phyloP scores from a whole-genome alignment of 768 basidiomycete genomes.

The Lentinula edodes region DNA sequence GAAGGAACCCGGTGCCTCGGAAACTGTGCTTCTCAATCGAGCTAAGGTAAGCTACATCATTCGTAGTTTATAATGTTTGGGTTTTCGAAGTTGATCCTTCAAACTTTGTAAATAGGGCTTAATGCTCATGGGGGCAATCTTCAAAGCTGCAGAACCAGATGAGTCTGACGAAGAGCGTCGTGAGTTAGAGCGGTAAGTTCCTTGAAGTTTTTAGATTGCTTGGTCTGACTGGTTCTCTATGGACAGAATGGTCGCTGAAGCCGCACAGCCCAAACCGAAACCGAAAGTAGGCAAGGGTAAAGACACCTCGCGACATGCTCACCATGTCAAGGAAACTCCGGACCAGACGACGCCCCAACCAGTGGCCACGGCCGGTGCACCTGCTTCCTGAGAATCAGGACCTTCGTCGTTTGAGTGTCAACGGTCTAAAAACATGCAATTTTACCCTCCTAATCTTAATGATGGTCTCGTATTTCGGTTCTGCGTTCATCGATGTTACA shows the following conservation, averaged over 20 bases:
- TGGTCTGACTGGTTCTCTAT: not conserved
- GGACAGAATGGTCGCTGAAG: slow-evolving; percentile 79
- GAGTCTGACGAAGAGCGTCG: slow-evolving; percentile 91
- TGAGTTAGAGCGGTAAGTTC: slow-evolving; percentile 80
- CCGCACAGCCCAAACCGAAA: slow-evolving; percentile 68
- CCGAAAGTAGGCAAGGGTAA: slow-evolving; percentile 36
- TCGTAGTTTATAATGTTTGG: no score
- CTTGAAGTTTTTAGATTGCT: not conserved
- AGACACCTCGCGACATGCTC: slow-evolving; percentile 33
- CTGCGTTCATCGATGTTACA: not conserved
- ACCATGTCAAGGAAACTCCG: slow-evolving; percentile 14
- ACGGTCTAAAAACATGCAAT: not conserved
- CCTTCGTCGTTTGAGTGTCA: not conserved
- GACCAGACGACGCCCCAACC: slow-evolving; percentile 10
- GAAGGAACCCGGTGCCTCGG: slow-evolving; percentile 70
- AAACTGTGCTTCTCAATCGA: slow-evolving; percentile 67
- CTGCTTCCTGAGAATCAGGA: not conserved
- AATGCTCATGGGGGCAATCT: slow-evolving; percentile 84
- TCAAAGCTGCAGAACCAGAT: slow-evolving; percentile 81
- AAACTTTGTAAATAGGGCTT: slow-evolving; percentile 50
- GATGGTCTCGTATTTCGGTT: not conserved
- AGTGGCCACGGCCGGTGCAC: not conserved
- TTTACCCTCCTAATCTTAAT: not conserved
- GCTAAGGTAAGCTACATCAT: slow-evolving; percentile 59
- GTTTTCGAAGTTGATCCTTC: no score